A percentile compares a stretch with the other conserved stretches of the same genome.
Conservation (phyloP, 1,284 basidiomycete species). For the Irpex lacteus region DNA sequence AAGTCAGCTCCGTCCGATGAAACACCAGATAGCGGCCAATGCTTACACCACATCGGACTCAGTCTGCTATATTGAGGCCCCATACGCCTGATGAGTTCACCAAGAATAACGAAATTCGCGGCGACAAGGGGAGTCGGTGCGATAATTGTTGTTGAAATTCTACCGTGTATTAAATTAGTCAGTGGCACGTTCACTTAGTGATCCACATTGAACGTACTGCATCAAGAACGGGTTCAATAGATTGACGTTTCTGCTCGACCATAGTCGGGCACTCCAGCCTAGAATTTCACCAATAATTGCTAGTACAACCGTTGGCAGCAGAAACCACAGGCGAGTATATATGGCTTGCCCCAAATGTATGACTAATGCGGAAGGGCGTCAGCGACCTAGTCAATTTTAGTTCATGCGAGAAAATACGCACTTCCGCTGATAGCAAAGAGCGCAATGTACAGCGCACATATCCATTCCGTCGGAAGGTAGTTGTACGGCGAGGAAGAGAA, state of each 20-base stretch:
- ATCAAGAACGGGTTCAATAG: slow-evolving; percentile 36
- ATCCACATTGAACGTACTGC: slow-evolving; percentile 32
- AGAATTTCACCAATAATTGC: slow-evolving; percentile 35
- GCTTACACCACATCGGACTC: slow-evolving; percentile 25
- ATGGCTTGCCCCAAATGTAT: slow-evolving; percentile 32
- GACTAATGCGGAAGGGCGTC: slow-evolving; percentile 21
- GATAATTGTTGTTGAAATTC: slow-evolving; percentile 43
- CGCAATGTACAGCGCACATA: slow-evolving; percentile 25
- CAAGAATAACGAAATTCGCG: slow-evolving; percentile 54
- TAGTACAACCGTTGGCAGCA: slow-evolving; percentile 34
- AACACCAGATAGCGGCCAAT: not conserved
- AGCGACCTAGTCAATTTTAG: not conserved
- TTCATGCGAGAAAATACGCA: not conserved
- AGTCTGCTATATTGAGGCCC: slow-evolving; percentile 50
- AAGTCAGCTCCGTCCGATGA: not conserved
- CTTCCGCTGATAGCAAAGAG: slow-evolving; percentile 3
- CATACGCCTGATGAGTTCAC: slow-evolving; percentile 40
- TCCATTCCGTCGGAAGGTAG: slow-evolving; percentile 30
- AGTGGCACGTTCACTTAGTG: not conserved
- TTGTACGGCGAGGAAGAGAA: slow-evolving; percentile 19
- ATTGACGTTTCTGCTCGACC: slow-evolving; percentile 29
- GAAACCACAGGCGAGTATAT: slow-evolving; percentile 35
- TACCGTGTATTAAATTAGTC: slow-evolving; percentile 16
- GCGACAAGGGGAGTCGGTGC: slow-evolving; percentile 56
- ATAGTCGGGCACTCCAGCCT: slow-evolving; percentile 38